phyloP scores from a whole-genome alignment of 768 basidiomycete species.

The Boletus huronensis region DNA sequence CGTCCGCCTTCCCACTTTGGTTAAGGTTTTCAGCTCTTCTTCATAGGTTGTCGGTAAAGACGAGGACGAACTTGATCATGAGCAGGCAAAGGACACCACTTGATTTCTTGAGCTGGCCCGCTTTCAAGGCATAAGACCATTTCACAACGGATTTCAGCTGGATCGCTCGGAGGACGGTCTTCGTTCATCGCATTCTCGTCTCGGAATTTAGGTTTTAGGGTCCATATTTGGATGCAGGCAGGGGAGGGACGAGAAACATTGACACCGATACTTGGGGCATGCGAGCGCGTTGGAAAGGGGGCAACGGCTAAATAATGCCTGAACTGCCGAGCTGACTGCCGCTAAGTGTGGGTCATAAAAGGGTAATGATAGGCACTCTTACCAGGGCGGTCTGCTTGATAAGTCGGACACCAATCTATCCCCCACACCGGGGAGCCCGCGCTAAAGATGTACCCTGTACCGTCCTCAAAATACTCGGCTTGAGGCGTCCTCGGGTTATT shows the following conservation, averaged over 20 bases:
- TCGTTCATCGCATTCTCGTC: constrained; percentile 10
- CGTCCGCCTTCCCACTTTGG: constrained; percentile 20
- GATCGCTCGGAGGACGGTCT: constrained; percentile 24
- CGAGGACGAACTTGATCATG: constrained; percentile 50
- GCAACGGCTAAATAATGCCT: constrained; percentile 85
- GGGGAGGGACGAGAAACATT: constrained; percentile 51
- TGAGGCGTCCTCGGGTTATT: neutral
- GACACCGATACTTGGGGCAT: constrained; percentile 64
- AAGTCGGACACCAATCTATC: constrained; percentile 89
- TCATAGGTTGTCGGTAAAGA: neutral
- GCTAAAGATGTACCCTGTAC: constrained; percentile 69
- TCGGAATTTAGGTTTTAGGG: constrained; percentile 31
- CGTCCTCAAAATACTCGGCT: constrained; percentile 62
- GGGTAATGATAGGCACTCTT: constrained; percentile 7
- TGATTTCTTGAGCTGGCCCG: constrained; percentile 75
- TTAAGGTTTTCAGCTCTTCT: neutral
- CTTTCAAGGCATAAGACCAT: constrained; percentile 82
- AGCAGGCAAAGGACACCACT: constrained; percentile 91
- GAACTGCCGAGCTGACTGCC: constrained; percentile 43
- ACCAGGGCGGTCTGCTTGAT: constrained; percentile 55
- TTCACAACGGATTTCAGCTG: constrained; percentile 61
- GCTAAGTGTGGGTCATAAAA: neutral
- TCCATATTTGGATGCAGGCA: constrained; percentile 89
- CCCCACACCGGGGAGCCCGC: constrained; percentile 91
- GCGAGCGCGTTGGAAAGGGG: constrained; percentile 61